Conservation (phyloP, 2,329 filamentous ascomycete genomes). For the Fonsecaea multimorphosa region DNA sequence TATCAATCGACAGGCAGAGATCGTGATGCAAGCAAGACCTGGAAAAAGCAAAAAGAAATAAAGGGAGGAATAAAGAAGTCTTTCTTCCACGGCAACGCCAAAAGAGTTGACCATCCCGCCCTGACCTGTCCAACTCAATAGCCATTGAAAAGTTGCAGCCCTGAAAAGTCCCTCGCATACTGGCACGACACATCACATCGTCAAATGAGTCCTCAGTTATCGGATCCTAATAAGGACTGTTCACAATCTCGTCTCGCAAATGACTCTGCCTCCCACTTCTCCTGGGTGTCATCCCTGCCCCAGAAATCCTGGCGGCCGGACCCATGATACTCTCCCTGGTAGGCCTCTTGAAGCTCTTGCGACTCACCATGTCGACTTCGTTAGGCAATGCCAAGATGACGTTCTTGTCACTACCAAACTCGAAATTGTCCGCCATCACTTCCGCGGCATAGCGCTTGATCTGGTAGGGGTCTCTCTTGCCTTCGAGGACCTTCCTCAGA, state of each 20-base stretch:
- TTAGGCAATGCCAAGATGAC: conserved; percentile 96
- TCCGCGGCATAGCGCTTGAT: conserved; percentile 97
- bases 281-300: conserved; percentile 48
- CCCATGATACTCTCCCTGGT: conserved; percentile 91
- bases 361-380: conserved; percentile 96
- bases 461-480: conserved; percentile 84
- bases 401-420: conserved; percentile 95
- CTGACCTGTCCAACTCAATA: background rate
- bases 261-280: conserved; percentile 57
- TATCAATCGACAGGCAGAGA: conserved; percentile 1
- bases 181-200: background rate
- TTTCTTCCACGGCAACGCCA: background rate
- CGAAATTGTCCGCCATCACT: conserved; percentile 98
- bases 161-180: background rate
- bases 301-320: conserved; percentile 55
- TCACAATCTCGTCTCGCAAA: conserved; percentile 80
- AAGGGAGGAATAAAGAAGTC: no score
- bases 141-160: background rate
- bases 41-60: background rate
- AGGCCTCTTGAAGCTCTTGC: conserved; percentile 80
- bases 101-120: background rate
- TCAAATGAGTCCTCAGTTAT: background rate
- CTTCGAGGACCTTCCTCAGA: conserved; percentile 83
- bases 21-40: background rate
- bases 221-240: conserved; percentile 65